Percentiles rank a stretch among this genome's conserved stretches.
phyloP scores from a whole-genome alignment of 23 red algal species.

The Gracilariopsis chorda region DNA sequence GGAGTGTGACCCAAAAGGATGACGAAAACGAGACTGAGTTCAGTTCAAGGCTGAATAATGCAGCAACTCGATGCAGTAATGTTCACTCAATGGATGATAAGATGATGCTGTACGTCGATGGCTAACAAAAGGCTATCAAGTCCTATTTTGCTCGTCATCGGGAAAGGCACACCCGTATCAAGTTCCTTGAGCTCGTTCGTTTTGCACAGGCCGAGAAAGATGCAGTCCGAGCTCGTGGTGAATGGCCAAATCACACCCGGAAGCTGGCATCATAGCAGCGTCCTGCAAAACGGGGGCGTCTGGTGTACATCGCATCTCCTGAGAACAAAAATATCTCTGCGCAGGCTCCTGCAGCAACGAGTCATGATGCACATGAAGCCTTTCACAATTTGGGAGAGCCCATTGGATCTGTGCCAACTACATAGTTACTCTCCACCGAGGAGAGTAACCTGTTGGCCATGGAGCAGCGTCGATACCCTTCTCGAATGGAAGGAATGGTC shows the following conservation, averaged over 20 bases:
- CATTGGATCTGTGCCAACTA: not conserved
- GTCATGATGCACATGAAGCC: not conserved
- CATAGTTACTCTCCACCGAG: not conserved
- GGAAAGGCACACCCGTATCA: not conserved
- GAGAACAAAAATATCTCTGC: not conserved
- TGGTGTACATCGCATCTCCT: not conserved
- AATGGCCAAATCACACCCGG: not conserved
- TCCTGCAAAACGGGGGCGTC: not conserved
- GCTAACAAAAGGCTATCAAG: not conserved
- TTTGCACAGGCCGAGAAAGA: not conserved
- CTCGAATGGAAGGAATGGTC: not conserved
- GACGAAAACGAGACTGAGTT: not conserved
- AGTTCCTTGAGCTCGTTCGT: not conserved
- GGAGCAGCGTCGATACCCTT: not conserved
- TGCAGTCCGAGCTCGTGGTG: not conserved
- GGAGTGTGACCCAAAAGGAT: not conserved
- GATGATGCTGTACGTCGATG: not conserved
- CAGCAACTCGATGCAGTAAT: not conserved
- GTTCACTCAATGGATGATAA: not conserved
- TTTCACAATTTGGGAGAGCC: not conserved
- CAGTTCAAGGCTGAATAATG: not conserved
- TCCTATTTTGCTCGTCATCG: not conserved
- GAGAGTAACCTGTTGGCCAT: not conserved
- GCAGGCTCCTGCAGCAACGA: not conserved
- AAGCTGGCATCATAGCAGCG: not conserved